Percentiles rank a stretch among this genome's conserved stretches.
Evolutionary conservation across 306 rosid species (phyloP).

Genomic region (Vicia sativa): DNA sequence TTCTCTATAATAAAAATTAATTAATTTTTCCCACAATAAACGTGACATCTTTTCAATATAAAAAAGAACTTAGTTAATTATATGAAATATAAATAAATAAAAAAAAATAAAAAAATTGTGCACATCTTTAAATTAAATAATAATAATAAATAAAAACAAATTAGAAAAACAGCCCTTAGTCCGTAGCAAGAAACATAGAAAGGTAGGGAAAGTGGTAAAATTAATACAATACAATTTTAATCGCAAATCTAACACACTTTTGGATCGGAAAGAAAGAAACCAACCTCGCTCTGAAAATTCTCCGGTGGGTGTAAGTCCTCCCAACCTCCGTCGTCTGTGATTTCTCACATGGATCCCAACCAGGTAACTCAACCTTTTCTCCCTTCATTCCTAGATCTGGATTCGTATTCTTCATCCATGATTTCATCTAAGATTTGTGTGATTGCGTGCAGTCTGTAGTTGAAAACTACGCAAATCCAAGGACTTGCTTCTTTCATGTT

Average conservation of each 20-base stretch:
- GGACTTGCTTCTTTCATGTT: conserved; percentile 94
- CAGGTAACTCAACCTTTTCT: conserved; percentile 42
- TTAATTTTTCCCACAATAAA: too few species aligned
- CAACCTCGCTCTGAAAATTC: conserved; percentile 24
- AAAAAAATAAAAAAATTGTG: too few species aligned
- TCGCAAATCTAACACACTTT: neutral
- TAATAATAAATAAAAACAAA: neutral
- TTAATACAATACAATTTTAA: neutral
- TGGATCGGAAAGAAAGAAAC: neutral
- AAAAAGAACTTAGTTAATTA: too few species aligned
- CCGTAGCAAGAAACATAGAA: neutral
- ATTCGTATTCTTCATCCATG: neutral
- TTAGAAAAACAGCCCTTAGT: neutral
- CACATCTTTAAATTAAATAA: neutral
- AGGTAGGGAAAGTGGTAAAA: neutral
- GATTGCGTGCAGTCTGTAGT: conserved; percentile 62
- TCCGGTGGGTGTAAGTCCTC: conserved; percentile 32
- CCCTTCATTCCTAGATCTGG: conserved; percentile 34
- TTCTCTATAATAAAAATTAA: too few species aligned
- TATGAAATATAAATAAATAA: too few species aligned
- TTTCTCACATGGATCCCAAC: conserved; percentile 51
- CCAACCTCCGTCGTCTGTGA: conserved; percentile 31
- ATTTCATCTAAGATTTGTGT: neutral
- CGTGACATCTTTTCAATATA: too few species aligned
- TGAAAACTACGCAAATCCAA: conserved; percentile 95